phyloP scores from a whole-genome alignment of 805 yeast genomes.

The Candida oleophila region DNA sequence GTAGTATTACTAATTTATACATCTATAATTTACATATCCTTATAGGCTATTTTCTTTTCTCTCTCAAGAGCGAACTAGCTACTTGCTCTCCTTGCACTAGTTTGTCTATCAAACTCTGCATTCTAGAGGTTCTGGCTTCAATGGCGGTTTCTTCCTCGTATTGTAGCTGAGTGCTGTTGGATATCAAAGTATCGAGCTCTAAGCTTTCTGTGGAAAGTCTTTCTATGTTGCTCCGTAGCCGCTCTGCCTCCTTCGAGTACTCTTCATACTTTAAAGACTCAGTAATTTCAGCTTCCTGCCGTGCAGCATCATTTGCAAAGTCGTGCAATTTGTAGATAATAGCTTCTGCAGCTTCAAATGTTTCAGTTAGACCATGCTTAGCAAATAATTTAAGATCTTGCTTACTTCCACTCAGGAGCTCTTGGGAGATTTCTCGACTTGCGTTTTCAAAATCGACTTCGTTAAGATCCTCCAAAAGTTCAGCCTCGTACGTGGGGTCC shows the following conservation, averaged over 20 bases:
- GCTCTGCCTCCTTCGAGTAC: slow-evolving; percentile 5
- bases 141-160: slow-evolving; percentile 19
- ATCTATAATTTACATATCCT: neutral
- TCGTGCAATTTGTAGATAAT: slow-evolving; percentile 17
- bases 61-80: slow-evolving; percentile 3
- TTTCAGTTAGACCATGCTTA: slow-evolving; percentile 12
- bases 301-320: slow-evolving; percentile 8
- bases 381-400: neutral
- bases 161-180: slow-evolving; percentile 7
- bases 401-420: neutral
- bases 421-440: slow-evolving; percentile 9
- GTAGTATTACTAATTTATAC: too few species aligned
- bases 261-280: slow-evolving; percentile 6
- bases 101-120: slow-evolving; percentile 24
- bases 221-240: slow-evolving; percentile 9
- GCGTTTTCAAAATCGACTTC: slow-evolving; percentile 21
- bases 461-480: slow-evolving; percentile 29
- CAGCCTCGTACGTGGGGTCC: slow-evolving; percentile 17
- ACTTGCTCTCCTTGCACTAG: slow-evolving; percentile 14
- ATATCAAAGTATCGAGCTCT: slow-evolving; percentile 16
- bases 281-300: slow-evolving; percentile 1
- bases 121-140: slow-evolving; percentile 15
- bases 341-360: slow-evolving; percentile 15
- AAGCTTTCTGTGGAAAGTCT: slow-evolving; percentile 10
- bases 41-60: neutral